Base-by-base conservation (phyloP, 2,329 filamentous ascomycete species). In the Alternaria panax region DNA sequence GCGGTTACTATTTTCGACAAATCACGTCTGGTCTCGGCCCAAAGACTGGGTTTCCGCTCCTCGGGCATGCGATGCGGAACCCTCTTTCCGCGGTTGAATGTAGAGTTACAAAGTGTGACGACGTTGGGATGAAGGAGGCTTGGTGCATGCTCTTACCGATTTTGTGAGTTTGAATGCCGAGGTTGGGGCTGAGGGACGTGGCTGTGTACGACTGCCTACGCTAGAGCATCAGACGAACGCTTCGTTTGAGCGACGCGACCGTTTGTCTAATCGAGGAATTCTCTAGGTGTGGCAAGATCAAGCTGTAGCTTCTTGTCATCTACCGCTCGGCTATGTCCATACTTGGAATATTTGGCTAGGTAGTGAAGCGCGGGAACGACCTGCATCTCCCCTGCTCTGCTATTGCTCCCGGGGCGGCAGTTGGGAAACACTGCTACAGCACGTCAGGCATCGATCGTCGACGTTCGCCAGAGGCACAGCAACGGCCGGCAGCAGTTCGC, bases 1-100 rank as follows among this genome's bases (percentile, higher is more conserved):
- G 82, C 54, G 81, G 83, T 46, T 75, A 74, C 9, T 79, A 82
- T 66, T 77, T 72, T 54, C 67, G 75, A 30, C 79, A 82, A 52
- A 80, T 66, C 82, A 78, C 74, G 75, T 75, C 7, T 74, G 78
- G 7, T 72, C 81, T 43, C 28, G 30, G 40, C 20, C n/a, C 32
- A 62, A 71, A 14, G 75, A 73, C 11, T 61, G 46, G 43, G 75
- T 41, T 68, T 73, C 54, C 78, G 78, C 11, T 66, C 74, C 34
- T 59, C 6, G 72, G 75, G 41, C 68, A 75, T 41, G 79, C 62
- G 80, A 81, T 61, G 78, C 80, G 20, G 64, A 75, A 16, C 66
- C 69, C 9, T 80, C 81, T 69, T 81, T 79, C 69, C 75, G 76
- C 54, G 70, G 67, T 56, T 74, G 76, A 62, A 81, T 78, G 8